Evolutionary conservation across 352 stramenopile genomes (phyloP).

Genomic region (Globisporangium yorkense): DNA sequence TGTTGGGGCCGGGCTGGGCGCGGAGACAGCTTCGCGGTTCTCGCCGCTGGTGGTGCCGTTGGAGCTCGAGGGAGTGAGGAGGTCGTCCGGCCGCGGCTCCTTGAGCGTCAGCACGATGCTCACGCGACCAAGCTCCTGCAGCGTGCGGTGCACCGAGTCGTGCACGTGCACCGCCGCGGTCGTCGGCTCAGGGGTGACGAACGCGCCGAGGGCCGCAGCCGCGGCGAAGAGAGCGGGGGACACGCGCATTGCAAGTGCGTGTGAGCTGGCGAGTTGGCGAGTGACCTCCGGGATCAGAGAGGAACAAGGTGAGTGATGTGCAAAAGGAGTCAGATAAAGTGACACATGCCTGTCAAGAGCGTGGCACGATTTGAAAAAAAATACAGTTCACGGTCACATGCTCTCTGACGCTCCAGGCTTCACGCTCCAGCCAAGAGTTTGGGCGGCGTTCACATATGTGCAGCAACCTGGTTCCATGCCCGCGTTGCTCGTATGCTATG

Average conservation of each 20-base stretch:
- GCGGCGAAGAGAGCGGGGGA: background rate
- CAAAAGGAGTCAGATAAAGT: background rate
- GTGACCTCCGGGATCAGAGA: background rate
- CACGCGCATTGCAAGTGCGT: slow-evolving; percentile 1
- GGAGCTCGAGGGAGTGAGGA: slow-evolving; percentile 6
- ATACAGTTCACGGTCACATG: no score
- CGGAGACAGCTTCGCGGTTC: slow-evolving; percentile 2
- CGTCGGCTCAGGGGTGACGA: background rate
- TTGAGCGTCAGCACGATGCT: slow-evolving; percentile 34
- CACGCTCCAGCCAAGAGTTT: no score
- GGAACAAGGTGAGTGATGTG: background rate
- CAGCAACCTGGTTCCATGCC: no score
- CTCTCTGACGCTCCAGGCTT: no score
- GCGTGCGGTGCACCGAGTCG: slow-evolving; percentile 11
- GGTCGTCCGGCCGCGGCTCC: slow-evolving; percentile 14
- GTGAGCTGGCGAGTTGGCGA: background rate
- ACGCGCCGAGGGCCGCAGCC: background rate
- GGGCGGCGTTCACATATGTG: no score
- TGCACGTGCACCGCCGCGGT: slow-evolving; percentile 9
- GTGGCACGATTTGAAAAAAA: no score
- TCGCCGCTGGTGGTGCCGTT: background rate
- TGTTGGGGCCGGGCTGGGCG: slow-evolving; percentile 2
- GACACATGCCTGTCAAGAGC: no score
- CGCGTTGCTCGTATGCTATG: no score
- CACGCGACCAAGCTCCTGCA: slow-evolving; percentile 13